Base-by-base conservation (phyloP, 75 land plant species). In the Sequoiadendron giganteum region DNA sequence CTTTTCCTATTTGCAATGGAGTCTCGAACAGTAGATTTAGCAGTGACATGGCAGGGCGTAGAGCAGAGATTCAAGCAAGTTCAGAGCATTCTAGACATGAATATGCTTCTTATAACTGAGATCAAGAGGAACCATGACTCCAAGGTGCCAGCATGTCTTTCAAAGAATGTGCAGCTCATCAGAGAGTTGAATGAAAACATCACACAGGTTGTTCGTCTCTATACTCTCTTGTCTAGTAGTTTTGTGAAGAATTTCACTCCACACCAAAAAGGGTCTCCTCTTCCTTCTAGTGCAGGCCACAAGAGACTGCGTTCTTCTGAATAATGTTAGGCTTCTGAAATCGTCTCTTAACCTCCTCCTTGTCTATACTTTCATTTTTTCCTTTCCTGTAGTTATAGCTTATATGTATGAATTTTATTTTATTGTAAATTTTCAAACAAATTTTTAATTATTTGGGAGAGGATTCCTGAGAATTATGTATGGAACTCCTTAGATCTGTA, bases 121-220 rank as follows among this genome's bases (percentile, higher is more conserved):
- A 88, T 88, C 9, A 84, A 88, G 47, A 75, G 72, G 28, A 88
- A 88, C 77, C 89, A 88, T 25, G 89, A 88, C 18, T 88, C 89
- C 25, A 88, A 88, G 56, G 47, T 85, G 36, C 89, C 89, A 21
- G 49, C 45, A 18, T 43, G 65, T 48, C 70, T 88, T 21, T 38
- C 89, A 43, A 85, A 78, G 77, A 88, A 85, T 40, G 89, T 88
- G 36, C 40, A 56, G 5, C 88, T 88, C 3, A 88, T 88, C 52
- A 88, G 48, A 78, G 87, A 85, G 45, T 73, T 88, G 43, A 85
- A 88, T 49, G 76, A 43, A n/a, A 88, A 88, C 78, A 85, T 88
- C 30, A 56, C 42, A 15, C 89, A 88, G 42, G 75, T 88, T 84
- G 89, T 88, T n/a, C 52, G 79, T 36, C 88, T 88, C 13, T 88